Evolutionary conservation across 306 rosid species (phyloP).

Genomic region (Malus fusca): DNA sequence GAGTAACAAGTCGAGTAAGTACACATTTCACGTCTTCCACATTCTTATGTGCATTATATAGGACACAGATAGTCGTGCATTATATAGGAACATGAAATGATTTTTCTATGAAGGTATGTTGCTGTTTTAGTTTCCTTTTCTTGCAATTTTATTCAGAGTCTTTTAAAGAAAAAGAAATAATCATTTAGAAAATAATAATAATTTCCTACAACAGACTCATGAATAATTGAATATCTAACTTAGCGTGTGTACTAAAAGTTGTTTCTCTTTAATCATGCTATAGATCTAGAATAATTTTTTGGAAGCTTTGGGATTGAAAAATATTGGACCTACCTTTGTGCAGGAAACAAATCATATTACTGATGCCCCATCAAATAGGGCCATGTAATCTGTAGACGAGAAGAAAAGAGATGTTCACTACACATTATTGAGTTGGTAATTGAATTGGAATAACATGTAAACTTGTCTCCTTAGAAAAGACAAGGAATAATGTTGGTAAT

Average conservation of each 20-base stretch:
- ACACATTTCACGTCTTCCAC: no score
- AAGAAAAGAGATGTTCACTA: neutral
- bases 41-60: no score
- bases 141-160: neutral
- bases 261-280: neutral
- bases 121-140: neutral
- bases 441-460: neutral
- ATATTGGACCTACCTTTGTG: no score
- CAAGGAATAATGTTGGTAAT: neutral
- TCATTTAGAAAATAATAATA: neutral
- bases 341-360: no score
- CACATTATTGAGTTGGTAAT: neutral
- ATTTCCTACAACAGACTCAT: no score
- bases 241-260: neutral
- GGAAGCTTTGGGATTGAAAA: neutral
- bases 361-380: no score
- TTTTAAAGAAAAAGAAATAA: no score
- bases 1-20: no score
- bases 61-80: no score
- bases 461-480: neutral
- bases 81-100: no score
- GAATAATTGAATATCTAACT: neutral
- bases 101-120: neutral
- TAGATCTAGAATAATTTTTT: neutral
- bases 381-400: neutral